phyloP scores from a whole-genome alignment of 768 basidiomycete species.

The Suillus bovinus region DNA sequence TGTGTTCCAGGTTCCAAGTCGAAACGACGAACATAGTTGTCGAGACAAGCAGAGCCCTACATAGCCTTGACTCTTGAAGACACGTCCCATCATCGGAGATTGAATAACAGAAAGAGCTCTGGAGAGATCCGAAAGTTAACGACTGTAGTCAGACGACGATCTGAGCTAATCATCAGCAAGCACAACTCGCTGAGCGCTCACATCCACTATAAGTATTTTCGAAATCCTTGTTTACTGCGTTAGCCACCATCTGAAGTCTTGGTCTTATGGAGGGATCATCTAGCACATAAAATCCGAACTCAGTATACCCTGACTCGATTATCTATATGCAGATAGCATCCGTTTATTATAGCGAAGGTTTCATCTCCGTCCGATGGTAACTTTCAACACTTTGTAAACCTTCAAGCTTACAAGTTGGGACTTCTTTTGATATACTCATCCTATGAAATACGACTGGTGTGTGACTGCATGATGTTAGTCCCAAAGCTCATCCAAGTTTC shows the following conservation, averaged over 20 bases:
- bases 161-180: not conserved
- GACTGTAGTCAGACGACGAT: not conserved
- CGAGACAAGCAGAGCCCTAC: not conserved
- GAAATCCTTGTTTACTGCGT: too few relatives aligned
- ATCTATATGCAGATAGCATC: not conserved
- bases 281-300: not conserved
- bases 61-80: not conserved
- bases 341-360: not conserved
- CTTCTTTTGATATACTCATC: not conserved
- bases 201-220: not conserved
- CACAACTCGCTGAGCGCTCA: not conserved
- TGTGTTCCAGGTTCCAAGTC: not conserved
- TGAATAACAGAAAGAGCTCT: not conserved
- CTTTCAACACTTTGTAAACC: not conserved
- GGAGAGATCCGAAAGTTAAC: slow-evolving; percentile 1
- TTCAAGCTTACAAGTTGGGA: not conserved
- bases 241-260: too few relatives aligned
- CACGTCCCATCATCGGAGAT: not conserved
- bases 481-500: not conserved
- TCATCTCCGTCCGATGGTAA: not conserved
- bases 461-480: not conserved
- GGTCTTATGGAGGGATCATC: not conserved
- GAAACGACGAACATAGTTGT: not conserved
- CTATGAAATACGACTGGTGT: too few relatives aligned
- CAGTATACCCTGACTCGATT: not conserved